Percentiles rank a stretch among this genome's conserved stretches.
Evolutionary conservation across 345 rosid genomes (phyloP).

Genomic region (Populus euphratica): DNA sequence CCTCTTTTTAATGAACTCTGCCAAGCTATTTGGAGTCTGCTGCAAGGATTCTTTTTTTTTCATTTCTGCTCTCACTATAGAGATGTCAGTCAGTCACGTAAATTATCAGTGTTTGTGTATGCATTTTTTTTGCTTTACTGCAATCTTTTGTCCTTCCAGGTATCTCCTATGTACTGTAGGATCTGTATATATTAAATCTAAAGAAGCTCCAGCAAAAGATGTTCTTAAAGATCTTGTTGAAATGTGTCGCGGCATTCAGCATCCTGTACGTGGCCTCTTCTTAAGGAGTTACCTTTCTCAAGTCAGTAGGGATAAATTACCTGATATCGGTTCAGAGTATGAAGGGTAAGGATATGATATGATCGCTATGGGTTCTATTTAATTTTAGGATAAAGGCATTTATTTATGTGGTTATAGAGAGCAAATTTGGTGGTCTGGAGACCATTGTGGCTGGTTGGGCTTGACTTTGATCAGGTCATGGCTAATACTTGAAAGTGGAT

Average conservation of each 20-base stretch:
- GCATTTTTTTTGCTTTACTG: neutral
- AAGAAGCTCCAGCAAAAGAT: constrained; percentile 98
- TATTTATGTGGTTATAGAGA: neutral
- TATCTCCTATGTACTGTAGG: constrained; percentile 98
- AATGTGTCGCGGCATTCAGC: constrained; percentile 99
- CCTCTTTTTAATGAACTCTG: too few relatives aligned
- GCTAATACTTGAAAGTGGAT: neutral
- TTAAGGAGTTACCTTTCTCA: constrained; percentile 96
- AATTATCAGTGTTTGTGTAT: too few relatives aligned
- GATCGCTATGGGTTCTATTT: constrained; percentile 5
- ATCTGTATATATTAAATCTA: constrained; percentile 88
- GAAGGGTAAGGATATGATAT: constrained; percentile 73
- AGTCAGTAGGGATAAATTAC: constrained; percentile 93
- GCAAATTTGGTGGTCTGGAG: constrained; percentile 2
- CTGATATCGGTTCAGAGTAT: constrained; percentile 89
- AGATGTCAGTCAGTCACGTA: neutral
- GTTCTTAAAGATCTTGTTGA: constrained; percentile 97
- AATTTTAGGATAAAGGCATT: neutral
- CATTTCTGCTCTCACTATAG: neutral
- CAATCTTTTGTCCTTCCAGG: constrained; percentile 30
- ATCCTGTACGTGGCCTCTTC: constrained; percentile 97
- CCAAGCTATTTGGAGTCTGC: too few relatives aligned
- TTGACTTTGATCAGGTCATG: neutral
- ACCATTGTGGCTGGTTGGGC: neutral
- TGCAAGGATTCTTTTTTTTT: too few relatives aligned